phyloP scores from a whole-genome alignment of 345 rosid species.

The Salix dunnii region DNA sequence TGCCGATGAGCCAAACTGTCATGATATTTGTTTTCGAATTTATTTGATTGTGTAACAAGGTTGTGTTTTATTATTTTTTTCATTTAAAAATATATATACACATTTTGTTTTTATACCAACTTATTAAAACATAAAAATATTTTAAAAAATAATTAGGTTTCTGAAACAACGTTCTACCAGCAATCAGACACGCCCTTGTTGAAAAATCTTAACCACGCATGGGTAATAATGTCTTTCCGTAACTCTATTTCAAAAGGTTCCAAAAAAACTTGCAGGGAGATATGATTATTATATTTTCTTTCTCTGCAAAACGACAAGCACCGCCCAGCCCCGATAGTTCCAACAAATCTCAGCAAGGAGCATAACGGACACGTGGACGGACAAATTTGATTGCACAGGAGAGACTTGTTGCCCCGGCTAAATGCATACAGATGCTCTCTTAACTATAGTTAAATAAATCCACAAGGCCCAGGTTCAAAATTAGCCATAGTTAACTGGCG shows the following conservation, averaged over 20 bases:
- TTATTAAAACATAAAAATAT: no score
- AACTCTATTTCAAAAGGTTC: background rate
- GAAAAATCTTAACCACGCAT: background rate
- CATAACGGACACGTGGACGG: conserved; percentile 45
- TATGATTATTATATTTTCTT: background rate
- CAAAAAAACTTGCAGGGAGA: conserved; percentile 2
- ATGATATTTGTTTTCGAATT: no score
- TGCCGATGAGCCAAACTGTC: background rate
- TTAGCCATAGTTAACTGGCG: conserved; percentile 18
- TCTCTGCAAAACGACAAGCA: conserved; percentile 46
- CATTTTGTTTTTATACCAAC: no score
- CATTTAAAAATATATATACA: no score
- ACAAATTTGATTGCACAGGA: conserved; percentile 10
- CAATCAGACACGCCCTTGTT: no score
- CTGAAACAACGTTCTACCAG: no score
- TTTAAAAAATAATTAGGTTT: no score
- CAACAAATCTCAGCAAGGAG: conserved; percentile 44
- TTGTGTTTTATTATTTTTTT: no score
- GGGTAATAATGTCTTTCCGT: background rate
- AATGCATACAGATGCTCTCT: conserved; percentile 4
- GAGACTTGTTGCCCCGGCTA: background rate
- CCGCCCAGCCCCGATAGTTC: conserved; percentile 46
- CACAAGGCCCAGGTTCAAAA: background rate
- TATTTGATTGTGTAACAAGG: no score
- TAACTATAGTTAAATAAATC: conserved; percentile 9